Evolutionary conservation across 2,329 filamentous ascomycete genomes (phyloP).

Genomic region (Polytolypa hystricis): DNA sequence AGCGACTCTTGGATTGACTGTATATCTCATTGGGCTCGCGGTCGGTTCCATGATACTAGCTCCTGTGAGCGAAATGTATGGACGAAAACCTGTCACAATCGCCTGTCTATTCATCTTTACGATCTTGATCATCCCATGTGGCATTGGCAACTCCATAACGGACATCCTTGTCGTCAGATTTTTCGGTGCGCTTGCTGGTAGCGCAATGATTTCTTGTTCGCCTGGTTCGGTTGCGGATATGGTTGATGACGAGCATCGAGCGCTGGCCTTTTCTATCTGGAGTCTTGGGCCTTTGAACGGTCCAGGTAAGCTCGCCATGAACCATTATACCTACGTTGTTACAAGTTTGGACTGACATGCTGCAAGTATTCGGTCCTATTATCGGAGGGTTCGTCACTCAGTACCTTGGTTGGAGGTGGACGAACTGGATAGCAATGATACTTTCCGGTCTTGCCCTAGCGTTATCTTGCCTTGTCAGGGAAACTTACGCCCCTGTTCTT

Average conservation of each 20-base stretch:
- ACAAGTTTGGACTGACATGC: not conserved
- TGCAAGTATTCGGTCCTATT: constrained; percentile 48
- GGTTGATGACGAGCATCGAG: constrained; percentile 66
- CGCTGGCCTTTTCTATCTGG: constrained; percentile 75
- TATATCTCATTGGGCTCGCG: constrained; percentile 66
- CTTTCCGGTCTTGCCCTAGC: constrained; percentile 51
- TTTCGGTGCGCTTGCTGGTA: constrained; percentile 61
- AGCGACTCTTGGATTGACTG: constrained; percentile 66
- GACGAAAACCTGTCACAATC: constrained; percentile 50
- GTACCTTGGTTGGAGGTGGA: constrained; percentile 74
- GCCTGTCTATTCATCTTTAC: constrained; percentile 53
- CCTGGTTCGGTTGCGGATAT: constrained; percentile 78
- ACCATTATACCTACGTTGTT: not conserved
- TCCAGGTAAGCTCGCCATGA: constrained; percentile 35
- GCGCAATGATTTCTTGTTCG: constrained; percentile 72
- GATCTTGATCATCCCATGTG: constrained; percentile 61
- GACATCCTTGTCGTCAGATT: constrained; percentile 63
- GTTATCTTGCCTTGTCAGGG: constrained; percentile 51
- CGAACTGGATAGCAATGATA: constrained; percentile 70
- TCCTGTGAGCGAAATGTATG: constrained; percentile 46
- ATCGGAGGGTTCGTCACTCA: constrained; percentile 69
- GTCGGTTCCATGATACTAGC: constrained; percentile 61
- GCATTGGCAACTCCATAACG: constrained; percentile 54
- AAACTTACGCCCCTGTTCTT: constrained; percentile 66
- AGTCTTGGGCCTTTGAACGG: constrained; percentile 76